These are phyloP conservation scores for Epichloe typhina DNA, from an alignment of 2,329 filamentous ascomycete species.

Conservation along the genomic window DNA sequence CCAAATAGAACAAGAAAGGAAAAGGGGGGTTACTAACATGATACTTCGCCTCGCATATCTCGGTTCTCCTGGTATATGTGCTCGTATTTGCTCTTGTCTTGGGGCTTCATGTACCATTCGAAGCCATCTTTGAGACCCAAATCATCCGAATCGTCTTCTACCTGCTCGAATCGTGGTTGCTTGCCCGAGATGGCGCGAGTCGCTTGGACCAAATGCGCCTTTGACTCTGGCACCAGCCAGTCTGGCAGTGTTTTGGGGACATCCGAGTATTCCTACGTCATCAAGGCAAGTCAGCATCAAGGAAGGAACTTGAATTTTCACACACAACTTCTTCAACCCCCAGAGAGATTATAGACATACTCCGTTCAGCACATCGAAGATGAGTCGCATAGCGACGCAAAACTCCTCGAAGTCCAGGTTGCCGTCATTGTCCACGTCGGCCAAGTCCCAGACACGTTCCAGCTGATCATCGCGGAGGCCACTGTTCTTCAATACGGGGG, in stretches of 20 bases:
- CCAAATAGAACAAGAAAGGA: too few species aligned
- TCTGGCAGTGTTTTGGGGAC: slow-evolving; percentile 80
- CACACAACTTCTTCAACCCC: background rate
- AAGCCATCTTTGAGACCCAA: slow-evolving; percentile 88
- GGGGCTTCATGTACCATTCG: slow-evolving; percentile 97
- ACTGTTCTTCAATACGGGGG: slow-evolving; percentile 48
- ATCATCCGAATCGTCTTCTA: slow-evolving; percentile 72
- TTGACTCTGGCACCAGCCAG: slow-evolving; percentile 94
- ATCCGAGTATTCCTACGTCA: slow-evolving; percentile 64
- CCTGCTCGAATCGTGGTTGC: slow-evolving; percentile 70
- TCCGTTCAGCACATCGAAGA: slow-evolving; percentile 94
- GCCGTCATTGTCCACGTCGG: slow-evolving; percentile 93
- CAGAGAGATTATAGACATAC: slow-evolving; percentile 31
- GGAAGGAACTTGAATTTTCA: background rate
- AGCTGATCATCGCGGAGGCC: slow-evolving; percentile 60
- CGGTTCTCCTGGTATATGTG: slow-evolving; percentile 92
- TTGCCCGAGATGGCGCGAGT: slow-evolving; percentile 65
- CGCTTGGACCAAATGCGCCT: slow-evolving; percentile 80
- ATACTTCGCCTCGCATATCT: slow-evolving; percentile 71
- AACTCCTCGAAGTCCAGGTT: slow-evolving; percentile 99
- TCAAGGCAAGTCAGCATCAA: background rate
- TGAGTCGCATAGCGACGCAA: slow-evolving; percentile 95
- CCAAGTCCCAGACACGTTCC: slow-evolving; percentile 94
- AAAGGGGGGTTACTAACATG: slow-evolving; percentile 40
- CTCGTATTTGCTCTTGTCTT: slow-evolving; percentile 87